Evolutionary conservation across 2,329 filamentous ascomycete genomes (phyloP).

Genomic region (Stachybotrys chlorohalonatus): DNA sequence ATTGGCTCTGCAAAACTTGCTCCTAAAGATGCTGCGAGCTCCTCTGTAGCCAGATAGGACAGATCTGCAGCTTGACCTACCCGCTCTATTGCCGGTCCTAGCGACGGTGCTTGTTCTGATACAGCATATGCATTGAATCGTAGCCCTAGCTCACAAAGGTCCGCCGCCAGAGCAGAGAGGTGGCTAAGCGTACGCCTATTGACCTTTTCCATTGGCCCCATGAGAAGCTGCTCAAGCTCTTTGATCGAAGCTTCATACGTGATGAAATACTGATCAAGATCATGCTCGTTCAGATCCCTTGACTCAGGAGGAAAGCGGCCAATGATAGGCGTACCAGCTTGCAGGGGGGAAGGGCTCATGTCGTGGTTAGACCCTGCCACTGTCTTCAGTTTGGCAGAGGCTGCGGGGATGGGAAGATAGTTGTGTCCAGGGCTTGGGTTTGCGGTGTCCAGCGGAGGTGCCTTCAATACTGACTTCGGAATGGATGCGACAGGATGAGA

Average conservation of each 20-base stretch:
- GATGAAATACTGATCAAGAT: conserved; percentile 92
- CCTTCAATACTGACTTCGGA: conserved; percentile 88
- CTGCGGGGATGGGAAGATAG: conserved; percentile 77
- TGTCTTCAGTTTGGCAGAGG: conserved; percentile 77
- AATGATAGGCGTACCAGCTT: conserved; percentile 48
- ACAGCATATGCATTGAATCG: conserved; percentile 94
- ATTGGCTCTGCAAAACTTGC: conserved; percentile 95
- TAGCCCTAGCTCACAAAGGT: conserved; percentile 89
- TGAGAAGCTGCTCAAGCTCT: conserved; percentile 79
- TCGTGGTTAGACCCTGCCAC: conserved; percentile 26
- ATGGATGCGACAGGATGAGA: conserved; percentile 85
- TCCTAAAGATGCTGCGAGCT: conserved; percentile 78
- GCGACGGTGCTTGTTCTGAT: conserved; percentile 79
- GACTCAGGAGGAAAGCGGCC: conserved; percentile 76
- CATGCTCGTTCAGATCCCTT: conserved; percentile 71
- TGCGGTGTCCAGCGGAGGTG: conserved; percentile 90
- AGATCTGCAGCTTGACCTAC: conserved; percentile 91
- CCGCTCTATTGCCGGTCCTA: conserved; percentile 88
- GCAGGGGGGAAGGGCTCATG: conserved; percentile 25
- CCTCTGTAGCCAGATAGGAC: conserved; percentile 92
- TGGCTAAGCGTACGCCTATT: conserved; percentile 85
- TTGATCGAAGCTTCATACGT: conserved; percentile 88
- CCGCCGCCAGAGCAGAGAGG: conserved; percentile 71
- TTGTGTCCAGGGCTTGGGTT: conserved; percentile 81
- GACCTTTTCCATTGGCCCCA: conserved; percentile 93